Percentiles rank a stretch among this genome's conserved stretches.
Evolutionary conservation across 768 basidiomycete species (phyloP).

Genomic region (Suillus subaureus): DNA sequence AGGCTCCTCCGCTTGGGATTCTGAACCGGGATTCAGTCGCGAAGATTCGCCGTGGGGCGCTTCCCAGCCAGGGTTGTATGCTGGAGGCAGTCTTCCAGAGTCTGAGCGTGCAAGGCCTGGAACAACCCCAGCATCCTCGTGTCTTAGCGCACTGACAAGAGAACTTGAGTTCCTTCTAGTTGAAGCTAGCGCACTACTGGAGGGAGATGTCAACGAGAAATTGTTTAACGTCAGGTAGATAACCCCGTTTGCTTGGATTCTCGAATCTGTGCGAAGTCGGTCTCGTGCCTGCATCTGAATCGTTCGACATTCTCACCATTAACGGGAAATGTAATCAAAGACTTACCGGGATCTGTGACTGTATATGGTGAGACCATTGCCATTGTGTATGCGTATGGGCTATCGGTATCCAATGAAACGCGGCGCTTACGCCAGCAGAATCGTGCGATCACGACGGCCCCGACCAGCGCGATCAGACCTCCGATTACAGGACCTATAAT

Average conservation of each 20-base stretch:
- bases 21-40: background rate
- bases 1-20: background rate
- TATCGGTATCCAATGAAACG: background rate
- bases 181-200: background rate
- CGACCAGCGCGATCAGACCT: slow-evolving; percentile 1
- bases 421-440: slow-evolving; percentile 5
- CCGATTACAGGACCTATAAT: slow-evolving; percentile 12
- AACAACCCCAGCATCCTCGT: slow-evolving; percentile 10
- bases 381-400: background rate
- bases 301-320: too few species aligned
- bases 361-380: slow-evolving; percentile 6
- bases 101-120: background rate
- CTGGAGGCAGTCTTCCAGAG: slow-evolving; percentile 14
- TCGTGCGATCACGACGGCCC: background rate
- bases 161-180: background rate
- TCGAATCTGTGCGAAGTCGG: background rate
- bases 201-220: background rate
- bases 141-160: background rate
- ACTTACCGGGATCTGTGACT: background rate
- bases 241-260: background rate
- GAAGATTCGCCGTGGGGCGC: background rate
- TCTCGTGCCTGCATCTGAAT: background rate
- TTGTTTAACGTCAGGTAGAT: background rate
- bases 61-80: slow-evolving; percentile 12
- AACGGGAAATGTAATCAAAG: background rate